Conservation (phyloP, 768 basidiomycete genomes). For the Polyporus arcularius region DNA sequence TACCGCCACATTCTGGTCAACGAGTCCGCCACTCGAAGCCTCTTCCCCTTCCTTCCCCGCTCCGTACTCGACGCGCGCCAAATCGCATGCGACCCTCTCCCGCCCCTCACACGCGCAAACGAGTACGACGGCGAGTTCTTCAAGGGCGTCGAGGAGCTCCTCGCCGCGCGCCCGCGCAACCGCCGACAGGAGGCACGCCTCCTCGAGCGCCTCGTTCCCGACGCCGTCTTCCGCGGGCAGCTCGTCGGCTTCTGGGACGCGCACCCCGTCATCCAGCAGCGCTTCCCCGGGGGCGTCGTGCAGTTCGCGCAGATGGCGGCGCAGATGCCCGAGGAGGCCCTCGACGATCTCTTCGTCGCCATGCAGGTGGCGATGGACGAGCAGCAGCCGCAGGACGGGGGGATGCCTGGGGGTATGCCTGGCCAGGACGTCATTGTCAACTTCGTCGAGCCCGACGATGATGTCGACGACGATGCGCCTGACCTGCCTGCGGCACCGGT, state of each 20-base stretch:
- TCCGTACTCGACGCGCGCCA: conserved; percentile 52
- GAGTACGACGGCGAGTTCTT: conserved; percentile 80
- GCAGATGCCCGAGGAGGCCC: conserved; percentile 41
- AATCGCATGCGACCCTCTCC: conserved; percentile 84
- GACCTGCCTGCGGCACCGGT: conserved; percentile 44
- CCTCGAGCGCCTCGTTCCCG: conserved; percentile 59
- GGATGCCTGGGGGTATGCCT: conserved; percentile 49
- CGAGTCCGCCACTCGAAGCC: conserved; percentile 51
- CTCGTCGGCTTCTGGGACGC: conserved; percentile 62
- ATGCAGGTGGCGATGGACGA: conserved; percentile 41
- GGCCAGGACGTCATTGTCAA: conserved; percentile 30
- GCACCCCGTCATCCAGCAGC: conserved; percentile 51
- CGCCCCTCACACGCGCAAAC: conserved; percentile 62
- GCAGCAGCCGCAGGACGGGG: conserved; percentile 30
- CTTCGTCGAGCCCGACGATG: conserved; percentile 35
- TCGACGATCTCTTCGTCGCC: conserved; percentile 60
- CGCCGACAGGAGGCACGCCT: conserved; percentile 52
- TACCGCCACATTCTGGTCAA: conserved; percentile 81
- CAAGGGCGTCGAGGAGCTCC: conserved; percentile 55
- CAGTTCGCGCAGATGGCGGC: conserved; percentile 60
- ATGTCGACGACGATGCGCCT: conserved; percentile 42
- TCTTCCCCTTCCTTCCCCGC: conserved; percentile 74
- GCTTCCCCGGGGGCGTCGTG: conserved; percentile 66
- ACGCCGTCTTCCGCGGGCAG: conserved; percentile 56
- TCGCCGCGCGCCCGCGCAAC: conserved; percentile 39